Base-by-base conservation (phyloP, 495 filamentous ascomycete species). In the Penicillium arizonense region DNA sequence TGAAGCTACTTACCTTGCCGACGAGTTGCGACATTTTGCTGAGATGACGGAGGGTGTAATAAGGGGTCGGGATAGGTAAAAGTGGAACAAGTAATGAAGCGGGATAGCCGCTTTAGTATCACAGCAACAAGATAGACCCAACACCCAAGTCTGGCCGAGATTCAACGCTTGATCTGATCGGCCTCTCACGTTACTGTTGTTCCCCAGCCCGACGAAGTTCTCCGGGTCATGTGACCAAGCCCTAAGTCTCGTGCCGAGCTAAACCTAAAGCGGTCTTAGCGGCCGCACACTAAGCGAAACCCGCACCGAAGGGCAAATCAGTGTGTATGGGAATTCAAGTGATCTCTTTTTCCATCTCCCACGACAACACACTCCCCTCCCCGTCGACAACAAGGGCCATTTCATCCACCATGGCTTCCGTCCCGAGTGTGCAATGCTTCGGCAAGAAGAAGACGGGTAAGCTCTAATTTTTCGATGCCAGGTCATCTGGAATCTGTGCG, bases 371-470 rank as follows among this genome's bases (percentile, higher is more conserved):
- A 70, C 74, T 72, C 71, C 63, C 64, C 68, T 64, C 65, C 64
- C 61, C 56, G 67, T 63, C 72, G 68, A 73, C 72, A 70, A 71
- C 68, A 69, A 73, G 65, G 67, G 73, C 70, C 70, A 73, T 72
- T 64, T 56, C 57, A 64, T 58, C 60, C 72, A 87, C 62, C 77
- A 94, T 91, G 88, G 82, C 87, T 72, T 80, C 88, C 64, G 76
- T 80, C 54, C 89, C 90, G 79, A 89, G 85, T 77, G 89, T 94
- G 61, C 89, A 93, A 83, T 94, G 88, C 86, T 93, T 93, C 86
- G 89, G 89, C 83, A 92, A 90, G 80, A 90, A 90, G 83, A 89
- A 89, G 83, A 89, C 87, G 66, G 86, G 84, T 84, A 78, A 70
- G 70, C 63, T 49, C 48, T 23, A 43, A 13, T 46, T 45, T 48